phyloP scores from a whole-genome alignment of 2,329 filamentous ascomycete genomes.

The Cytospora leucostoma region DNA sequence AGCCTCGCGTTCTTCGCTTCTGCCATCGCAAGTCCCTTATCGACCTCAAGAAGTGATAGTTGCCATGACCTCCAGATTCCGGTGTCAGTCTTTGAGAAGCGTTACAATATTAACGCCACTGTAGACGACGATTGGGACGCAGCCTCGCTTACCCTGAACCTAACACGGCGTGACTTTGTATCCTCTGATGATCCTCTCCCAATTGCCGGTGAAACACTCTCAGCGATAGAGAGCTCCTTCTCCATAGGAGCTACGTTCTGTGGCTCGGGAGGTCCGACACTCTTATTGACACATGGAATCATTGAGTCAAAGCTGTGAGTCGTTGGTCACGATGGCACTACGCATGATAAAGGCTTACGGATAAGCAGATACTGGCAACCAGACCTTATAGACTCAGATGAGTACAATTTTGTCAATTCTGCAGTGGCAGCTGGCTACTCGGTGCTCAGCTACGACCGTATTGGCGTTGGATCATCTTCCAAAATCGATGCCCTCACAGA shows the following conservation, averaged over 20 bases:
- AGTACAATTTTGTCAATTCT: conserved; percentile 35
- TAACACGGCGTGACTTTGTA: conserved; percentile 34
- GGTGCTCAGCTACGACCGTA: conserved; percentile 37
- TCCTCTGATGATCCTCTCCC: conserved; percentile 32
- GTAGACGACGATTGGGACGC: conserved; percentile 36
- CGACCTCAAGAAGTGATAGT: neutral
- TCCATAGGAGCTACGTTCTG: conserved; percentile 35
- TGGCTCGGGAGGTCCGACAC: conserved; percentile 32
- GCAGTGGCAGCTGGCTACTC: conserved; percentile 35
- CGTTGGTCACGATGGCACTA: neutral
- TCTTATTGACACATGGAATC: conserved; percentile 36
- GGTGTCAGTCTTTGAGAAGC: conserved; percentile 33
- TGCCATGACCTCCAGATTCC: conserved; percentile 35
- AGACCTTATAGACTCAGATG: conserved; percentile 28
- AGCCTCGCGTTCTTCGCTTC: conserved; percentile 12
- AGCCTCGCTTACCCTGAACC: conserved; percentile 34
- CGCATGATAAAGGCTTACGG: neutral
- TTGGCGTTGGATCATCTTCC: conserved; percentile 38
- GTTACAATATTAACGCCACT: conserved; percentile 33
- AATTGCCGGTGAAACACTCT: conserved; percentile 30
- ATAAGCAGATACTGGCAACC: conserved; percentile 34
- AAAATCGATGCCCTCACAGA: conserved; percentile 33
- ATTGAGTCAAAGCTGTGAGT: conserved; percentile 37
- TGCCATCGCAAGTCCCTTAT: conserved; percentile 15
- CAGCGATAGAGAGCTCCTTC: conserved; percentile 32